A percentile compares a stretch with the other conserved stretches of the same genome.
Conservation (phyloP, 2,329 filamentous ascomycete genomes). For the Aspergillus sp. region DNA sequence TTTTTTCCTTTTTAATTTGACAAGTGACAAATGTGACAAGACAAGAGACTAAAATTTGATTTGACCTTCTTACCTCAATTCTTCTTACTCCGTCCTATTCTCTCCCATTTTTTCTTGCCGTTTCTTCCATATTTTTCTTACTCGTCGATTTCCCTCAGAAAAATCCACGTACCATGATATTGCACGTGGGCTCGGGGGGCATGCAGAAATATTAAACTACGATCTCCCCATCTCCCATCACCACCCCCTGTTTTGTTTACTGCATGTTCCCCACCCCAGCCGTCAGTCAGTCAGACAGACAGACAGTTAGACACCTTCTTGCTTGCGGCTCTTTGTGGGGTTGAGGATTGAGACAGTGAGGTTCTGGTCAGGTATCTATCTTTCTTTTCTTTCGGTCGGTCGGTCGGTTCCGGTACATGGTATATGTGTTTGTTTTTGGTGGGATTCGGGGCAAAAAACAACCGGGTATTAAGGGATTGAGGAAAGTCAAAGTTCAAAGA, state of each 20-base stretch:
- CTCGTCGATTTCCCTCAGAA: not conserved
- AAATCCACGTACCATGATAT: no score
- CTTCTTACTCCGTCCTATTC: not conserved
- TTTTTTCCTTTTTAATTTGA: conserved; percentile 6
- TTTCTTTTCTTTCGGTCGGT: conserved; percentile 1
- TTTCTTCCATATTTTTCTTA: not conserved
- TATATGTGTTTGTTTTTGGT: not conserved
- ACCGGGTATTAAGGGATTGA: not conserved
- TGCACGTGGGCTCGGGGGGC: no score
- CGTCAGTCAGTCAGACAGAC: not conserved
- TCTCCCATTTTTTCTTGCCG: not conserved
- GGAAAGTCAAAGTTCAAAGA: not conserved
- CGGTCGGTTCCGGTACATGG: not conserved
- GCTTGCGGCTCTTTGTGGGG: not conserved
- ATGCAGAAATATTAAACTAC: not conserved
- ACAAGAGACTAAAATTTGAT: conserved; percentile 2
- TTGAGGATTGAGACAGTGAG: not conserved
- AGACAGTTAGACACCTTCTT: not conserved
- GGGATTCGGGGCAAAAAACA: not conserved
- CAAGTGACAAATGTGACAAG: not conserved
- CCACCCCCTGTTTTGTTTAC: not conserved
- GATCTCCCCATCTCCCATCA: not conserved
- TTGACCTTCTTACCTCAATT: not conserved
- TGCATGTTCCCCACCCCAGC: not conserved
- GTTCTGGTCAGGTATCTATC: not conserved